Evolutionary conservation across 306 rosid genomes (phyloP), one percentile per base, ranked within the genome.

Genomic region (Dicorynia guianensis): DNA sequence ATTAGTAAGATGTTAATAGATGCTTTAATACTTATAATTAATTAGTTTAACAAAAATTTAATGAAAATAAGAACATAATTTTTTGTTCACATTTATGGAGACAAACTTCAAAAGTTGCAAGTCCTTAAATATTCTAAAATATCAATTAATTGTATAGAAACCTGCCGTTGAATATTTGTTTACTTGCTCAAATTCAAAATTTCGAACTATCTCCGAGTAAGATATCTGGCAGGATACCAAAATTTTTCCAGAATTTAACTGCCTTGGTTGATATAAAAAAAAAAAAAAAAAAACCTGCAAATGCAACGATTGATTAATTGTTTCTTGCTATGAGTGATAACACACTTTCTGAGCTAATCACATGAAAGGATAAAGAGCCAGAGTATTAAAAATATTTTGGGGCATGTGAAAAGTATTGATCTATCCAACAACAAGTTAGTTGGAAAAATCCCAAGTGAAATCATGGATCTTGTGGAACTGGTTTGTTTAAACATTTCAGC

Each of bases 301-400:
- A 11, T 6, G 7, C 34, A 42, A 1, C 5, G 2, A 14, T 40
- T 56, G 54, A 76, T 79, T 0, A 79, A 83, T 74, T 15, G n/a
- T 83, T 13, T 83, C 84, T 3, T 58, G 69, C 53, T 79, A 83
- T 35, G 5, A 67, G 15, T 60, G 76, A n/a, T n/a, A n/a, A n/a
- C n/a, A n/a, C n/a, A n/a, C n/a, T n/a, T n/a, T n/a, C n/a, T n/a
- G n/a, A n/a, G 3, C 7, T 0, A 30, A n/a, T 62, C 13, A 38
- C 67, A 62, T 84, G 80, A 79, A 84, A 77, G 74, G 85, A 78
- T 17, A 50, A 33, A 7, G 49, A 58, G 17, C 14, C 2, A 0
- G 68, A 62, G 46, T 80, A 67, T 8, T 1, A 79, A 63, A 0
- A 14, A 17, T 4, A 74, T 56, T 46, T 54, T 81, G 2, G 30